Conservation (phyloP, 2,329 filamentous ascomycete species). For the Fusarium stilboides region DNA sequence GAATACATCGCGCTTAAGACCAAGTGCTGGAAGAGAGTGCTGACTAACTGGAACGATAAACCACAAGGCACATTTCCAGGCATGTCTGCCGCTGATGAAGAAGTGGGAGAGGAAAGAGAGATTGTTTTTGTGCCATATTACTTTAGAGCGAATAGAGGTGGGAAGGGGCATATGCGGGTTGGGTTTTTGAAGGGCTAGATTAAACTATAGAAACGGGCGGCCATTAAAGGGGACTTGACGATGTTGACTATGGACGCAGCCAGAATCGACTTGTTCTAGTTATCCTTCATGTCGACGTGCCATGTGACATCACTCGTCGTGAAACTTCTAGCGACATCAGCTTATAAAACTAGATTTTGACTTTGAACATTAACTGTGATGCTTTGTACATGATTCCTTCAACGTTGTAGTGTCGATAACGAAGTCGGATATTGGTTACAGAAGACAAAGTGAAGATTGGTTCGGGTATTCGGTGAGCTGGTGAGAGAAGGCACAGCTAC, state of each 20-base stretch:
- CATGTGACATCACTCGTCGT: too few relatives aligned
- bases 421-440: too few relatives aligned
- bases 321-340: too few relatives aligned
- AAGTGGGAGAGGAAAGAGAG: not conserved
- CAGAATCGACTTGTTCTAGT: not conserved
- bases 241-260: not conserved
- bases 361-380: constrained; percentile 31
- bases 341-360: constrained; percentile 47
- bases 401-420: not conserved
- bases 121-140: constrained; percentile 29
- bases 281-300: too few relatives aligned
- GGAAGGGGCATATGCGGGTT: constrained; percentile 39
- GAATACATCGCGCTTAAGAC: constrained; percentile 30
- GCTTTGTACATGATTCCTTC: constrained; percentile 6
- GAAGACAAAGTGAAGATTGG: not conserved
- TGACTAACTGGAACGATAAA: not conserved
- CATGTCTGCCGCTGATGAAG: too few relatives aligned
- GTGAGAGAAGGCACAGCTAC: too few relatives aligned
- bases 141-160: constrained; percentile 23
- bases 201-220: too few relatives aligned
- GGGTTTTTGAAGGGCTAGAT: constrained; percentile 13
- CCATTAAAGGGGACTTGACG: too few relatives aligned
- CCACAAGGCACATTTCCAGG: not conserved
- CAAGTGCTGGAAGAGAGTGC: constrained; percentile 12
- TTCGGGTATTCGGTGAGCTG: not conserved